Evolutionary conservation across 164 flowering plant species (phyloP).

Genomic region (Stephania japonica): DNA sequence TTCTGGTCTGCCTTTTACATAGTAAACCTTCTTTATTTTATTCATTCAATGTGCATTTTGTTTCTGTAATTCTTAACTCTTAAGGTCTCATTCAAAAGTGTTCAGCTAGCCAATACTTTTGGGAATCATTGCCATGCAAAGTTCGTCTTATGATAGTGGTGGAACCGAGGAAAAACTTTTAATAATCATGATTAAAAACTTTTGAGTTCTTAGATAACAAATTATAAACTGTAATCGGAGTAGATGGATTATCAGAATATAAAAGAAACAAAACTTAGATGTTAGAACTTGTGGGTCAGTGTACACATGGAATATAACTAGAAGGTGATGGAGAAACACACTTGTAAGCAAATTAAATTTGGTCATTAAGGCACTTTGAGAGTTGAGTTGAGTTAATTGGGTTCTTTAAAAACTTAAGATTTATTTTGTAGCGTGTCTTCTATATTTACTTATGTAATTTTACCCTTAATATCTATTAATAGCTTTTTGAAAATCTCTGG

Average conservation of each 20-base stretch:
- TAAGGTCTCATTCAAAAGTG: neutral
- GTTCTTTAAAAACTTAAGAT: neutral
- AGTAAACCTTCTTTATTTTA: neutral
- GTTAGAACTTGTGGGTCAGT: neutral
- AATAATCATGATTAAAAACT: neutral
- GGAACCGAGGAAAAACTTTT: neutral
- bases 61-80: neutral
- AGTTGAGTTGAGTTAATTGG: neutral
- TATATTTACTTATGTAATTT: too few species aligned
- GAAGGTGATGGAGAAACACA: too few species aligned
- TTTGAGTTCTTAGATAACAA: neutral
- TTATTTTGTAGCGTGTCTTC: too few species aligned
- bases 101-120: neutral
- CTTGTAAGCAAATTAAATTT: neutral
- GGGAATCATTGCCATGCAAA: neutral
- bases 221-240: neutral
- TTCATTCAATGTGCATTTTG: neutral
- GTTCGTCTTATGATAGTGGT: neutral
- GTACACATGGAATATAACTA: neutral
- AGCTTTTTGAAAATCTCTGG: neutral
- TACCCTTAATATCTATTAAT: too few species aligned
- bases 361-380: neutral
- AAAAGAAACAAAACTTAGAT: neutral
- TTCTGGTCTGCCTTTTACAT: conserved; percentile 37
- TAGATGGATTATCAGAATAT: neutral